Evolutionary conservation across 768 basidiomycete genomes (phyloP), one percentile per base, ranked within the genome.

Genomic region (Auricularia cornea): DNA sequence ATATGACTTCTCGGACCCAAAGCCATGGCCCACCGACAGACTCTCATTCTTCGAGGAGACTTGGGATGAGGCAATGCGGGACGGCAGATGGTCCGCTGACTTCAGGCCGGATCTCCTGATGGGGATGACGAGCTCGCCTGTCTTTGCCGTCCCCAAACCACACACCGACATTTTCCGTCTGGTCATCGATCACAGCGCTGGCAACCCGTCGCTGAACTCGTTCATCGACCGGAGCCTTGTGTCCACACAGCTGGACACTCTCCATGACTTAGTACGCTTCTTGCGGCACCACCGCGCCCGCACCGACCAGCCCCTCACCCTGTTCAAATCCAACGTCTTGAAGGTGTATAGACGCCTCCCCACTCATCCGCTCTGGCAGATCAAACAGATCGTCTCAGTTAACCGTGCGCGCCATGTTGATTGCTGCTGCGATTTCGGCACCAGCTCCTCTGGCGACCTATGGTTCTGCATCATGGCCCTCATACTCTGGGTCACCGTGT

Each of bases 81-180:
- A 65, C 23, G 69, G 67, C 0, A 62, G 66, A 0, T 71, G 61
- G 44, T 75, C 74, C 1, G 14, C 60, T 0, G 41, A 72, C 2
- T 80, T 81, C 66, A 72, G 73, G 1, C 35, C 61, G 1, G 65
- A 75, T 3, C 71, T 80, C 1, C 68, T 79, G 0, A 79, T 76
- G 0, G 79, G 80, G 0, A 83, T 83, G 80, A 73, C 75, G 51
- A 69, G 66, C 29, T 72, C 74, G 56, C 81, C 78, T 0, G 66
- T 80, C 0, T 67, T 75, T 51, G 74, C 72, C 1, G 74, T 82
- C 0, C 80, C 78, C 0, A 79, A 79, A 40, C 67, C 71, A 0
- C 52, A 65, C 0, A 70, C 77, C 0, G 67, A 67, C n/a, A 77
- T 79, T 26, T 64, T 78, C 3, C 65, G 74, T 0, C 70, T 83